Evolutionary conservation across 176 grass and related monocot species (phyloP).

Genomic region (Pharus latifolius): DNA sequence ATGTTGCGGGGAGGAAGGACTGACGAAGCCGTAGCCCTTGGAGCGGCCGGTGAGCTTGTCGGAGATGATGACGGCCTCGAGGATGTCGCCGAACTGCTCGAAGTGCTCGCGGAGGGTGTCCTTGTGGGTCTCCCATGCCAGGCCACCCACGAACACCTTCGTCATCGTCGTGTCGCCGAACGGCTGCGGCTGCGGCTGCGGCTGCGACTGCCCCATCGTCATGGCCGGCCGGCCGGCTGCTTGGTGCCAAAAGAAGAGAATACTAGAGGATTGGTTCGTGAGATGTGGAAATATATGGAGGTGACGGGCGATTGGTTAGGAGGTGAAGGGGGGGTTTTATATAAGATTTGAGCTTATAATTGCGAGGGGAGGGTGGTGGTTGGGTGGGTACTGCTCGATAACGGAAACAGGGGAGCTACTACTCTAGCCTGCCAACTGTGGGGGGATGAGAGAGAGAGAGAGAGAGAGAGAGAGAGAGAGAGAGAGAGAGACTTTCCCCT

Average conservation of each 20-base stretch:
- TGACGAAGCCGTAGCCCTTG: conserved; percentile 98
- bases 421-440: conserved; percentile 20
- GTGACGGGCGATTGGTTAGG: not conserved
- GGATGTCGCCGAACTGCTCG: conserved; percentile 81
- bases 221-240: not conserved
- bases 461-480: not conserved
- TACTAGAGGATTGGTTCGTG: too few relatives aligned
- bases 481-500: not conserved
- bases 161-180: conserved; percentile 92
- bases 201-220: conserved; percentile 17
- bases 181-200: not conserved
- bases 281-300: not conserved
- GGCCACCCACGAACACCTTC: conserved; percentile 97
- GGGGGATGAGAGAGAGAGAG: not conserved
- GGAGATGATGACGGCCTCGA: conserved; percentile 97
- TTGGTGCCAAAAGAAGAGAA: not conserved
- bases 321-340: conserved; percentile 13
- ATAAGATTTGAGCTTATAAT: conserved; percentile 19
- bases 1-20: not conserved
- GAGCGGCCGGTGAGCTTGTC: conserved; percentile 98
- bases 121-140: conserved; percentile 97
- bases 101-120: conserved; percentile 94
- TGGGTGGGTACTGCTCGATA: conserved; percentile 22
- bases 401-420: conserved; percentile 25
- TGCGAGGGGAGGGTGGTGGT: not conserved